Percentiles rank a stretch among this genome's conserved stretches.
Evolutionary conservation across 2,329 filamentous ascomycete species (phyloP).

Genomic region (Cucurbitaria berberidis): DNA sequence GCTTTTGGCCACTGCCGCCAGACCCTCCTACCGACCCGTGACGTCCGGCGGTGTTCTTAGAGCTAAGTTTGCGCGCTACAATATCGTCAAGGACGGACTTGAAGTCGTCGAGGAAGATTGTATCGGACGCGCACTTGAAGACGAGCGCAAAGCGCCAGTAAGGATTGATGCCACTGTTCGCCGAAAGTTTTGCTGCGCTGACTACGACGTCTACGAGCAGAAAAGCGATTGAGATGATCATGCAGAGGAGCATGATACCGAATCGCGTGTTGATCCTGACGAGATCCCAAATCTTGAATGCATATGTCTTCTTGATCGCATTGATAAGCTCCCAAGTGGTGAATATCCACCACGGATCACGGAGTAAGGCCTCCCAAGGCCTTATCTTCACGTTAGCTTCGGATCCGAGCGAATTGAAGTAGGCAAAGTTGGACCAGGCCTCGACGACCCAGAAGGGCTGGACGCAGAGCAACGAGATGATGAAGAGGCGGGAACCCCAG

Average conservation of each 20-base stretch:
- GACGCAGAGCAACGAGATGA: constrained; percentile 37
- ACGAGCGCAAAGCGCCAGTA: constrained; percentile 46
- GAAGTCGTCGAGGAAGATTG: constrained; percentile 47
- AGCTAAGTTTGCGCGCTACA: constrained; percentile 33
- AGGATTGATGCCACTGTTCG: constrained; percentile 41
- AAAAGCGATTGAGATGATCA: constrained; percentile 42
- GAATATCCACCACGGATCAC: constrained; percentile 48
- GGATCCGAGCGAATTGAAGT: constrained; percentile 44
- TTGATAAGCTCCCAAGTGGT: constrained; percentile 42
- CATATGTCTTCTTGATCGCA: constrained; percentile 43
- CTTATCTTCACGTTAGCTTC: constrained; percentile 36
- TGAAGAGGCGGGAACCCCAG: constrained; percentile 45
- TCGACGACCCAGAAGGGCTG: constrained; percentile 47
- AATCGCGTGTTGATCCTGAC: constrained; percentile 40
- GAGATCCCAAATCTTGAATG: constrained; percentile 33
- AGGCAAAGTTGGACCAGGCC: constrained; percentile 45
- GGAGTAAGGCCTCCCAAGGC: constrained; percentile 41
- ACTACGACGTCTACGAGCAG: constrained; percentile 39
- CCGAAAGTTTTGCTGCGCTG: constrained; percentile 35
- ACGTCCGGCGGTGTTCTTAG: constrained; percentile 18
- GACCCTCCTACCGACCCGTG: constrained; percentile 16
- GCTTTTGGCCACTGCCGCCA: constrained; percentile 11
- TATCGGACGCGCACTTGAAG: constrained; percentile 46
- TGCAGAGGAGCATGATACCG: constrained; percentile 44
- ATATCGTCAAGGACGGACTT: constrained; percentile 46